These are phyloP conservation scores for Xanthoconium separans DNA, from an alignment of 1,284 basidiomycete species.

Conservation along the genomic window DNA sequence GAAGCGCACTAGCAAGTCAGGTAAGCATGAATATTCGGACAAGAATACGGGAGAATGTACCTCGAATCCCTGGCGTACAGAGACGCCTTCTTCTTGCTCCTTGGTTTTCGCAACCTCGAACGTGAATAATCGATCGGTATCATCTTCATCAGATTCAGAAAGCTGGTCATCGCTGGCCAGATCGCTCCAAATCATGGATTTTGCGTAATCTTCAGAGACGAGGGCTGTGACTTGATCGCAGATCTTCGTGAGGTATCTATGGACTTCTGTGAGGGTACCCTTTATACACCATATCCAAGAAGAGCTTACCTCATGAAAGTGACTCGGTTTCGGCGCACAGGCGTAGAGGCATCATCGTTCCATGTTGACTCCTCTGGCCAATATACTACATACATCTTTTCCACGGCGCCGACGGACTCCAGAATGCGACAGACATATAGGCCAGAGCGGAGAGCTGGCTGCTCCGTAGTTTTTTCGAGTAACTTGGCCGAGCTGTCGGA, in stretches of 20 bases:
- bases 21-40: neutral
- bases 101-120: constrained; percentile 58
- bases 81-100: constrained; percentile 56
- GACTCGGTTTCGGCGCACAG: constrained; percentile 50
- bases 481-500: constrained; percentile 14
- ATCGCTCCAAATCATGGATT: constrained; percentile 43
- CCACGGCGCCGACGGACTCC: neutral
- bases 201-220: constrained; percentile 45
- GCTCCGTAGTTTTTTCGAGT: constrained; percentile 12
- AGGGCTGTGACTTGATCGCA: constrained; percentile 51
- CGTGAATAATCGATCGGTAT: constrained; percentile 48
- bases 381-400: constrained; percentile 47
- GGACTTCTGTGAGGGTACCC: neutral
- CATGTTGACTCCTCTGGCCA: constrained; percentile 66
- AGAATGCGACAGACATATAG: constrained; percentile 41
- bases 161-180: constrained; percentile 29
- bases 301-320: constrained; percentile 56
- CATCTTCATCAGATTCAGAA: constrained; percentile 36
- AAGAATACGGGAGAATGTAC: constrained; percentile 22
- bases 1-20: constrained; percentile 16
- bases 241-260: constrained; percentile 56
- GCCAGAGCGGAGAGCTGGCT: constrained; percentile 45
- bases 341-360: constrained; percentile 48
- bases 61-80: constrained; percentile 40
- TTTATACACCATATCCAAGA: neutral